Evolutionary conservation across 495 filamentous ascomycete genomes (phyloP), one percentile per base, ranked within the genome.

Genomic region (Pyronema domesticum): DNA sequence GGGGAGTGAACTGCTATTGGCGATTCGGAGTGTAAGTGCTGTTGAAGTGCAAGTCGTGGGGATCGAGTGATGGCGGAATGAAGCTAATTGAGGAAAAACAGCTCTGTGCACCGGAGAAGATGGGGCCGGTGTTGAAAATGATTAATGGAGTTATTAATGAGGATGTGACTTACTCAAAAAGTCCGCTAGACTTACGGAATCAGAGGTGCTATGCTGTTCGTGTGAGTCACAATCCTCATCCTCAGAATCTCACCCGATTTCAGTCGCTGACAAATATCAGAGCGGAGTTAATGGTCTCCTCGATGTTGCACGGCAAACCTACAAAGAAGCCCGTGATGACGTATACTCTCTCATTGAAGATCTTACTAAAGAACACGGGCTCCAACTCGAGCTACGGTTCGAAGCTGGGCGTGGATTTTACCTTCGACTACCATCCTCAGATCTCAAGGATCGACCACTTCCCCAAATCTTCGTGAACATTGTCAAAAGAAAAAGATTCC

Each of bases 161-260:
- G 46, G 82, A 91, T 65, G 81, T 84, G 0, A 75, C 73, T 3
- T 94, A 83, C 61, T 80, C 85, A 58, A 85, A 76, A 48, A 77
- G 79, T 40, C 85, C 91, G 3, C 74, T 96, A 8, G 91, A 94
- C 56, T 71, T 94, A 51, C 77, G 88, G 50, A 93, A 95, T 60
- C 93, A 98, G 66, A 74, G 91, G 47, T 87, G 85, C 10, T 95
- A 94, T 69, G 91, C 91, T 51, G 79, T 98, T 37, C 91, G 83
- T 73, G 86, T 86, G 60, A 55, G 58, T 60, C 6, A 34, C 7
- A 10, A 3, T 19, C 3, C n/a, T 30, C 5, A 30, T 30, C 23
- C 23, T 30, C 5, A 30, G n/a, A 42, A 13, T 42, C 39, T 42
- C 11, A 30, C n/a, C 14, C 4, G 19, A 53, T 18, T 8, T 18